Evolutionary conservation across 1,284 basidiomycete species (phyloP), one percentile per base, ranked within the genome.

Genomic region (Marasmius sp.): DNA sequence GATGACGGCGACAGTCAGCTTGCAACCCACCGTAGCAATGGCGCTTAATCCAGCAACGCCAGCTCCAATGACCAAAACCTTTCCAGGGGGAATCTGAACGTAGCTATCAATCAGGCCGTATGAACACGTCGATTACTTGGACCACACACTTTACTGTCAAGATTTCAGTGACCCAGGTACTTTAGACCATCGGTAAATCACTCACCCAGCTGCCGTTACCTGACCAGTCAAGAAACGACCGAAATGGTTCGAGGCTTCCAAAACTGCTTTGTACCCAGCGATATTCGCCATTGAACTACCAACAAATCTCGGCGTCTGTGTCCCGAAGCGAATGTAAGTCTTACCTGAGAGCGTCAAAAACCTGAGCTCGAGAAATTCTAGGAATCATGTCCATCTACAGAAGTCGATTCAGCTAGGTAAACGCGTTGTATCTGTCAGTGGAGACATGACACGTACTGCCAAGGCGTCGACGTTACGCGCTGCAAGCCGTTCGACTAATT

Each of bases 271-370:
- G 74, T 94, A 94, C 8, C 92, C 92, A 14, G 91, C 85, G 53
- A 93, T 94, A 69, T 94, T 94, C 14, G 91, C 88, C 92, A 94
- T 94, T n/a, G 91, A 93, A 69, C 91, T 93, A 61, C n/a, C 55
- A 51, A 58, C 45, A 47, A 14, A 47, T 18, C 9, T 27, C 48
- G 48, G 45, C 33, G 4, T 37, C 62, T 27, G 27, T 45, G 48
- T 43, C 43, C 36, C 55, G 39, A 38, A 55, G 27, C 33, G 47
- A 5, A 41, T 18, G 61, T 58, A 41, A 49, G 47, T 53, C 72
- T 57, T 60, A 89, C 90, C 91, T 93, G 65, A 94, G 75, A 45
- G 89, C 92, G 74, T 94, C 92, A 67, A 93, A 94, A 27, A 90
- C 88, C 72, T 94, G 92, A 45, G 92, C 93, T 59, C 92, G 85